Evolutionary conservation across 495 filamentous ascomycete species (phyloP), one percentile per base, ranked within the genome.

Genomic region (Hypomontagnella monticulosa): DNA sequence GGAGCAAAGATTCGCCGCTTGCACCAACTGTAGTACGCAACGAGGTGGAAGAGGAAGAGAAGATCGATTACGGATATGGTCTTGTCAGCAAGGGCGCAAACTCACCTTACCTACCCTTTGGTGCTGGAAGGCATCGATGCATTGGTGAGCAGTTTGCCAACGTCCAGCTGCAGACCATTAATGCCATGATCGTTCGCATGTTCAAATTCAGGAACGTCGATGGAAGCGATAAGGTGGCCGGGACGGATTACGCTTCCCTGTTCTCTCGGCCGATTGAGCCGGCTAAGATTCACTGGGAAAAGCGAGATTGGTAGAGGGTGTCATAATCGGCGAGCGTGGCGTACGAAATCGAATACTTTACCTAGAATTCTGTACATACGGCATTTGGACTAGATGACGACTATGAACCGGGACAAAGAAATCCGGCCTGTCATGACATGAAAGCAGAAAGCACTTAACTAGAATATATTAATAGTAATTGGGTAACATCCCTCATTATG

Each of bases 81-180:
- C 79, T 93, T 27, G 87, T 97, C 50, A 90, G 85, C 76, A 97
- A 97, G 80, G 94, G 95, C 16, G 87, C 92, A 4, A 80, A 79
- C 23, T 93, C 89, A 46, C 93, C 95, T 1, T 99, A 97, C 78
- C 82, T 99, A 14, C 95, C 95, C 0, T 99, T 99, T 72, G 95
- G 95, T 1, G 95, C 93, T 0, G 95, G 95, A 4, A 82, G 95
- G 51, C 95, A 99, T 77, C 79, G 95, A 8, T 99, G 95, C 75
- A 97, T 99, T 71, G 95, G 95, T 44, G 95, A 97, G 79, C 93
- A 97, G 71, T 99, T 97, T 73, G 95, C 95, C 55, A 96, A 96
- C 73, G 82, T 97, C 62, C 94, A 99, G 76, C 81, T 99, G 43
- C 86, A 87, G 58, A 92, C 91, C 9, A 96, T 99, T 67, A 79